Evolutionary conservation across 306 rosid genomes (phyloP).

Genomic region (Comarum palustre): DNA sequence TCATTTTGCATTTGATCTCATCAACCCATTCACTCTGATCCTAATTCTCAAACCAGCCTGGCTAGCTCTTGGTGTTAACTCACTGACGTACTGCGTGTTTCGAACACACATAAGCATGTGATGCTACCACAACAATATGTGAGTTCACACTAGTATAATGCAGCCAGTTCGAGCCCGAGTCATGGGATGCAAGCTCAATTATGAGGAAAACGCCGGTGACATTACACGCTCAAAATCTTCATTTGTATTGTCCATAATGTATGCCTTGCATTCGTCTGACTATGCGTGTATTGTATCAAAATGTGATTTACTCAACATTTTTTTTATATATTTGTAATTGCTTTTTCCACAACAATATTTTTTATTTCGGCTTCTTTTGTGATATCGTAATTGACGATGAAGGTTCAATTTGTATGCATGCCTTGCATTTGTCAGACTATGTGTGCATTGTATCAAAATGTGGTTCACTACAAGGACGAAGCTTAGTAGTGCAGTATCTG

Average conservation of each 20-base stretch:
- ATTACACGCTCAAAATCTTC: conserved; percentile 63
- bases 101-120: conserved; percentile 62
- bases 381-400: too few relatives aligned
- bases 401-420: too few relatives aligned
- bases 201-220: conserved; percentile 66
- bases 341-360: too few relatives aligned
- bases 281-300: conserved; percentile 27
- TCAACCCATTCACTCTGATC: conserved; percentile 44
- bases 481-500: too few relatives aligned
- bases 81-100: conserved; percentile 60
- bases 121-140: conserved; percentile 33
- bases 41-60: conserved; percentile 59
- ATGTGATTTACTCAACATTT: too few relatives aligned
- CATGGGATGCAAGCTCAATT: conserved; percentile 71
- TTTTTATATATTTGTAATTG: conserved; percentile 18
- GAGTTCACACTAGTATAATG: conserved; percentile 48
- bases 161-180: conserved; percentile 43
- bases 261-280: conserved; percentile 31
- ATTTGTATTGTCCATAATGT: conserved; percentile 53
- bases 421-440: conserved; percentile 30
- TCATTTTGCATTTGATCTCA: too few relatives aligned
- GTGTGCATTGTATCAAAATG: conserved; percentile 17
- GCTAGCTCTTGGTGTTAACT: conserved; percentile 56
- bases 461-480: too few relatives aligned
- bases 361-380: too few relatives aligned